Percentiles rank a stretch among this genome's conserved stretches.
Evolutionary conservation across 805 yeast species (phyloP).

Genomic region (Clavispora santaluciae): DNA sequence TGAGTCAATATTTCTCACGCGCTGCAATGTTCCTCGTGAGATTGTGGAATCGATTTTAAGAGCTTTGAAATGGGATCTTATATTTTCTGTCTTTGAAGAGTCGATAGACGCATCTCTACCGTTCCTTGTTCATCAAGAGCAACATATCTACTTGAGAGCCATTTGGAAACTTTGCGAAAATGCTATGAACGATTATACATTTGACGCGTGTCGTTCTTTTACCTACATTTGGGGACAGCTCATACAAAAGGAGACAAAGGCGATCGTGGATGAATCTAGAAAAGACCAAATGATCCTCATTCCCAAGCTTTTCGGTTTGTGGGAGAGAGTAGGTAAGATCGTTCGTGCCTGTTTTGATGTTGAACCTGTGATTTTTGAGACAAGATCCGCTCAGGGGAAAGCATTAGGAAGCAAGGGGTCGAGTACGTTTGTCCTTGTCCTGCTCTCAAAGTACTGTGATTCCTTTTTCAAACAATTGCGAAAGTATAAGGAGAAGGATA

Average conservation of each 20-base stretch:
- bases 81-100: constrained; percentile 23
- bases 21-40: constrained; percentile 6
- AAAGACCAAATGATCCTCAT: constrained; percentile 5
- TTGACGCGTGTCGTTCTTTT: constrained; percentile 18
- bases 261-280: not conserved
- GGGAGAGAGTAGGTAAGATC: constrained; percentile 10
- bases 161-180: constrained; percentile 14
- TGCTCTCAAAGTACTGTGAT: constrained; percentile 31
- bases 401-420: constrained; percentile 8
- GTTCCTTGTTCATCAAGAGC: constrained; percentile 9
- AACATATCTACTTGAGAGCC: not conserved
- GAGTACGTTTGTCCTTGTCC: constrained; percentile 16
- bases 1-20: constrained; percentile 10
- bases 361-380: constrained; percentile 25
- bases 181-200: constrained; percentile 16
- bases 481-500: constrained; percentile 6
- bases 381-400: constrained; percentile 26
- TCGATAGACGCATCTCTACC: constrained; percentile 20
- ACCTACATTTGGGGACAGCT: constrained; percentile 24
- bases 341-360: constrained; percentile 5
- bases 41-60: constrained; percentile 17
- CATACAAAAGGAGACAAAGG: not conserved
- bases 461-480: constrained; percentile 18
- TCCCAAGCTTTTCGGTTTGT: constrained; percentile 12
- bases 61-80: constrained; percentile 26